Evolutionary conservation across 225 moss, liverwort and hornwort genomes (phyloP).

Genomic region (Ulota crispa): DNA sequence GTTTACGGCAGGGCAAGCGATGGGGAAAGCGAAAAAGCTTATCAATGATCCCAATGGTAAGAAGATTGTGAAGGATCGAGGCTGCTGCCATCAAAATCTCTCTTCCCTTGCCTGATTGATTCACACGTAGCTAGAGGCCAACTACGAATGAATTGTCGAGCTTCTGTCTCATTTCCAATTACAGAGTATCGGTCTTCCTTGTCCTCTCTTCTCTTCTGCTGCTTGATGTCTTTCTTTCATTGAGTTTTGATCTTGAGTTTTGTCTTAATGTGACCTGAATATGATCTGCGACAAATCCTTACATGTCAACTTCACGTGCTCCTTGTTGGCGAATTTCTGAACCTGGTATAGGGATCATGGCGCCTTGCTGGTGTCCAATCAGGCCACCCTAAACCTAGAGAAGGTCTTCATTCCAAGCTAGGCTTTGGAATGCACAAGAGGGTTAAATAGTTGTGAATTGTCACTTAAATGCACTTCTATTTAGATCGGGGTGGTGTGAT

Average conservation of each 20-base stretch:
- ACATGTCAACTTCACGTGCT: constrained; percentile 8
- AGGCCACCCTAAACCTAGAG: constrained; percentile 12
- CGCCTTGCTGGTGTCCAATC: constrained; percentile 6
- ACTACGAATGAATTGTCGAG: not conserved
- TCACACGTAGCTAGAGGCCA: not conserved
- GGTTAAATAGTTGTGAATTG: not conserved
- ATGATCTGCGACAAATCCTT: constrained; percentile 9
- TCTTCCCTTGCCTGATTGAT: constrained; percentile 14
- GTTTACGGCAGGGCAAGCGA: constrained; percentile 26
- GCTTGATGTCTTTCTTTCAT: not conserved
- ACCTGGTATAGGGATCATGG: constrained; percentile 6
- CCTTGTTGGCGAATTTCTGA: constrained; percentile 12
- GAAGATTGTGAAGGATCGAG: constrained; percentile 15
- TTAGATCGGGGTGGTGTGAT: not conserved
- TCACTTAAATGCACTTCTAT: constrained; percentile 9
- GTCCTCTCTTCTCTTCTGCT: constrained; percentile 13
- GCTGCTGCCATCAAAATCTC: constrained; percentile 2
- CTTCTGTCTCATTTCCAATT: not conserved
- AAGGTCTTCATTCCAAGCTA: not conserved
- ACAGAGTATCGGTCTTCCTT: not conserved
- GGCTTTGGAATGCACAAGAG: constrained; percentile 4
- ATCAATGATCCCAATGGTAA: constrained; percentile 97
- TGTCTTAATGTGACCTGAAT: not conserved
- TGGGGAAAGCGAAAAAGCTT: constrained; percentile 83
- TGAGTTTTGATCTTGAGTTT: not conserved